phyloP scores from a whole-genome alignment of 805 yeast species.

The Wickerhamomyces mucosus region DNA sequence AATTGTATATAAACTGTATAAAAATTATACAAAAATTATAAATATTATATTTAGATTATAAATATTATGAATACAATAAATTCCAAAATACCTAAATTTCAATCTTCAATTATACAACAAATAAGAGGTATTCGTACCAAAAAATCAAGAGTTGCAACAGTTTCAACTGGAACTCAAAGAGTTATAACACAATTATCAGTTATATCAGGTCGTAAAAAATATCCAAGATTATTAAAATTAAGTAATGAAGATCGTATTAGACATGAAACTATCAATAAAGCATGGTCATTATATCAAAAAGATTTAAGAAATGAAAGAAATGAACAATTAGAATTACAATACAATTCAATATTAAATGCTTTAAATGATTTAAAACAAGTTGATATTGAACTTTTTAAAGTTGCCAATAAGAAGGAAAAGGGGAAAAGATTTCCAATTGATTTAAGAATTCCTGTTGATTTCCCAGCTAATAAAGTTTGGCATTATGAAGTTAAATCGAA shows the following conservation, averaged over 20 bases:
- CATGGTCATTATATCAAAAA: conserved; percentile 64
- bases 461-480: conserved; percentile 80
- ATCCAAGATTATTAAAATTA: conserved; percentile 71
- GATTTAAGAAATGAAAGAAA: conserved; percentile 35
- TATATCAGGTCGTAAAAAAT: conserved; percentile 77
- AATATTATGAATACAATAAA: neutral
- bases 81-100: neutral
- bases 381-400: conserved; percentile 45
- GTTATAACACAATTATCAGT: conserved; percentile 57
- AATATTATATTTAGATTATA: too few species aligned
- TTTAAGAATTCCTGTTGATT: conserved; percentile 80
- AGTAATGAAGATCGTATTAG: conserved; percentile 76
- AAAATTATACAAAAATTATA: conserved; percentile 1
- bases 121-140: conserved; percentile 42
- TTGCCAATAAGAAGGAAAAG: conserved; percentile 49
- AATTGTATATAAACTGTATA: neutral
- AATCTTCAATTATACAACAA: conserved; percentile 15
- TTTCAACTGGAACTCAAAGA: conserved; percentile 39
- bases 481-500: conserved; percentile 38
- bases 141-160: conserved; percentile 19
- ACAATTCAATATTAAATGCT: conserved; percentile 55
- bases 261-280: conserved; percentile 72
- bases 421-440: conserved; percentile 70
- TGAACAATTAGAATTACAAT: conserved; percentile 47
- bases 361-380: conserved; percentile 53